Evolutionary conservation across 768 basidiomycete genomes (phyloP), one percentile per base, ranked within the genome.

Genomic region (Rhizopogon vesiculosus): DNA sequence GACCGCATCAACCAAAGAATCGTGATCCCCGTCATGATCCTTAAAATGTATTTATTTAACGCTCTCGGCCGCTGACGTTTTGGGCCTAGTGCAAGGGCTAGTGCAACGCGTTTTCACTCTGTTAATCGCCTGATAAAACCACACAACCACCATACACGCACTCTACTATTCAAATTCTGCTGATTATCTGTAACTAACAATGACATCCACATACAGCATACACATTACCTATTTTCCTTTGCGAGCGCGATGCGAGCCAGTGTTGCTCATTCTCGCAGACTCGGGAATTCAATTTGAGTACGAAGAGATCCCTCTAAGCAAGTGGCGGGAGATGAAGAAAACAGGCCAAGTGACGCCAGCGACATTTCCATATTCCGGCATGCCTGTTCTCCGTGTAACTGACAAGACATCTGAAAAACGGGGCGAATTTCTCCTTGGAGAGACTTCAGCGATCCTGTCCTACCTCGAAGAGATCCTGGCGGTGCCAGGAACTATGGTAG

Each of bases 221-320:
- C 59, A 59, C 48, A 57, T 67, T 31, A 59, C 51, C n/a, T 67
- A 67, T 46, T 46, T 67, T 40, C 33, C 62, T 3, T 0, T 59
- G 7, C 68, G 67, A 43, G 67, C 15, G 35, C 62, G 67, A 42
- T 62, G 65, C 1, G 67, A 67, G 54, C 67, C 66, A 1, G 54
- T 69, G 25, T 19, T 68, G 7, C 57, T 64, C 16, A 54, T 69
- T 25, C 67, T 67, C 31, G 65, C 25, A 2, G 63, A 69, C 48
- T 62, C 62, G 1, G 66, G 67, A 1, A 16, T 61, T 28, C 53
- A 66, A 6, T 66, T 68, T 28, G 54, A 43, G 4, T 38, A 68
- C 5, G 56, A 67, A 40, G 56, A 60, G 31, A 55, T 69, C n/a
- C 9, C 61, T 19, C 40, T 42, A 3, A 50, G 22, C 18, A 58